Base-by-base conservation (phyloP, 2,329 filamentous ascomycete genomes). In the Pseudopyricularia cyperi region DNA sequence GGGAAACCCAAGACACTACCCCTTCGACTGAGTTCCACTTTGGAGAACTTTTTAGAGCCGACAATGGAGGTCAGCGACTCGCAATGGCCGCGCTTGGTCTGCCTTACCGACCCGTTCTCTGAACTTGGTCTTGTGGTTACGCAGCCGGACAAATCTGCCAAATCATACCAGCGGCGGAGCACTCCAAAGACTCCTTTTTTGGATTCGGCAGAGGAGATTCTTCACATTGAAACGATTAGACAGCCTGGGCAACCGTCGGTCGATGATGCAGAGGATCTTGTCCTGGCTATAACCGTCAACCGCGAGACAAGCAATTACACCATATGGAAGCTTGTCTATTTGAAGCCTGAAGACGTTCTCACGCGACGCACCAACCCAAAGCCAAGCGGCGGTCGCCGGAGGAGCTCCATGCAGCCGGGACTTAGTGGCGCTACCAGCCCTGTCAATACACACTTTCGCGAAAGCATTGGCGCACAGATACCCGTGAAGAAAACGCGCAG, bases 91-190 rank as follows among this genome's bases (percentile, higher is more conserved):
- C 76, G 88, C 30, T 70, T 96, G 0, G 90, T 94, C 57, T 88
- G 85, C 26, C 73, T 98, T 48, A 89, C 85, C 3, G 88, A 95
- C 61, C 91, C 91, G 2, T 71, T 96, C 53, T 78, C 87, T 3
- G 90, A 96, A 59, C 75, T 96, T 60, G 91, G 90, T 1, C 70
- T 95, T 44, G 81, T 96, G 17, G 86, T 93, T 15, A 78, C 79
- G 5, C 71, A 76, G 48, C 68, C 75, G 2, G 73, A 78, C 17
- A 68, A 68, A 39, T 59, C 61, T 22, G 52, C 53, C 37, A 61
- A 71, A 57, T 57, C 60, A 14, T 66, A 63, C 51, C 60, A 57
- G 12, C 61, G 79, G 56, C 69, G 65, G 39, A 65, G 60, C 11
- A 62, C 66, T 8, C 62, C 66, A 3, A 70, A 63, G n/a, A 72